phyloP scores from a whole-genome alignment of 164 flowering plant genomes.

The Dillenia turbinata region DNA sequence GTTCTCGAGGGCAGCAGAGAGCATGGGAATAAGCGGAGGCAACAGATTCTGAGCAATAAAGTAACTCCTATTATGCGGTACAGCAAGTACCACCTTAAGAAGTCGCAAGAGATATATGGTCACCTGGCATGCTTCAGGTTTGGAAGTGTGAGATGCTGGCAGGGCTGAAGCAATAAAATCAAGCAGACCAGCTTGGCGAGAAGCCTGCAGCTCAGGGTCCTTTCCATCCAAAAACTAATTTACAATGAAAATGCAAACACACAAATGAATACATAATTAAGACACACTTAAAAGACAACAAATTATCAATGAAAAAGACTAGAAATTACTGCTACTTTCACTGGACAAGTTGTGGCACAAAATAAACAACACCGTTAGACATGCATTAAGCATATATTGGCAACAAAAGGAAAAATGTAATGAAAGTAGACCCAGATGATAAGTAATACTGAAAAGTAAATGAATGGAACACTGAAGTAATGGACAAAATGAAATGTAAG shows the following conservation, averaged over 20 bases:
- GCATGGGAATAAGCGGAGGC: slow-evolving; percentile 89
- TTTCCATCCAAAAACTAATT: slow-evolving; percentile 80
- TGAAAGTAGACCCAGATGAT: too few relatives aligned
- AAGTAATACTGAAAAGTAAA: too few relatives aligned
- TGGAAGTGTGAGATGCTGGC: slow-evolving; percentile 93
- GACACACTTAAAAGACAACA: slow-evolving; percentile 2
- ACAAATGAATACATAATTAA: slow-evolving; percentile 4
- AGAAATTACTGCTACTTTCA: too few relatives aligned
- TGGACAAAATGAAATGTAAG: too few relatives aligned
- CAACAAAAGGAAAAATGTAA: too few relatives aligned
- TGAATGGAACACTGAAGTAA: too few relatives aligned
- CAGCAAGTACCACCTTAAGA: slow-evolving; percentile 57
- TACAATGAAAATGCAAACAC: slow-evolving; percentile 11
- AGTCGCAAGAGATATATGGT: slow-evolving; percentile 72
- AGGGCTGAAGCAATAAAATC: slow-evolving; percentile 92
- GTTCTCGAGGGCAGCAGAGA: slow-evolving; percentile 87
- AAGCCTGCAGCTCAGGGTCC: slow-evolving; percentile 82
- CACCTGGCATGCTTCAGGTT: slow-evolving; percentile 90
- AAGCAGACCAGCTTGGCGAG: slow-evolving; percentile 90
- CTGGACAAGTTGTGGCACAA: too few relatives aligned
- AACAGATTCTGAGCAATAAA: slow-evolving; percentile 88
- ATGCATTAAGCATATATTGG: too few relatives aligned
- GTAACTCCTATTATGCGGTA: slow-evolving; percentile 71
- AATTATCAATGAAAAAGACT: background rate
- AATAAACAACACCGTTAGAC: too few relatives aligned